phyloP scores from a whole-genome alignment of 2,329 filamentous ascomycete species.

The Penicillium sp. region DNA sequence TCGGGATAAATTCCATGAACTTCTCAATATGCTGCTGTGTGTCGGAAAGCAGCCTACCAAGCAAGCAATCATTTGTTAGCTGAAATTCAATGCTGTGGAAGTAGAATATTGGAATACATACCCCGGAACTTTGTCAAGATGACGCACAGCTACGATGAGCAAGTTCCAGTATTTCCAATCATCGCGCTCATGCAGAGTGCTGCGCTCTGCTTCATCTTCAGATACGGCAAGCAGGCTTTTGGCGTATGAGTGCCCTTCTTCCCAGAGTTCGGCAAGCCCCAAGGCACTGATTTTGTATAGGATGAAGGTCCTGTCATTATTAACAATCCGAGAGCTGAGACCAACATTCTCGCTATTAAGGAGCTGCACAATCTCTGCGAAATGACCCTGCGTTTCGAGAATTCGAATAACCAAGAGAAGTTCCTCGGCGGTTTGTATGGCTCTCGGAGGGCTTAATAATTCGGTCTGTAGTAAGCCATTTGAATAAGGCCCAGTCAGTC shows the following conservation, averaged over 20 bases:
- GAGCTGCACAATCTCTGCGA: slow-evolving; percentile 36
- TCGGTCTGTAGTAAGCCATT: slow-evolving; percentile 30
- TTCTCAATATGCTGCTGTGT: slow-evolving; percentile 28
- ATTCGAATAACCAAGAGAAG: slow-evolving; percentile 39
- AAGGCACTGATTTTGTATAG: slow-evolving; percentile 33
- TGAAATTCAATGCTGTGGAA: neutral
- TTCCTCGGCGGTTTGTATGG: slow-evolving; percentile 42
- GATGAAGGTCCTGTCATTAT: slow-evolving; percentile 39
- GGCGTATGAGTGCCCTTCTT: slow-evolving; percentile 31
- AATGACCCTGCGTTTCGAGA: slow-evolving; percentile 35
- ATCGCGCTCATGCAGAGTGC: slow-evolving; percentile 32
- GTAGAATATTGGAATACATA: slow-evolving; percentile 18
- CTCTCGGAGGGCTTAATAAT: slow-evolving; percentile 34
- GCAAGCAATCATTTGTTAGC: slow-evolving; percentile 1
- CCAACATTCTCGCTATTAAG: slow-evolving; percentile 38
- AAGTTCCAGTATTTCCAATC: slow-evolving; percentile 43
- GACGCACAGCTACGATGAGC: slow-evolving; percentile 29
- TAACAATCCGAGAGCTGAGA: slow-evolving; percentile 35
- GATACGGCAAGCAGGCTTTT: slow-evolving; percentile 31
- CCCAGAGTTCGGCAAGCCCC: slow-evolving; percentile 33
- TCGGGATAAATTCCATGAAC: slow-evolving; percentile 28
- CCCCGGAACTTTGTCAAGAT: slow-evolving; percentile 25
- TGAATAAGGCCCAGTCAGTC: neutral
- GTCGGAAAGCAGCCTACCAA: slow-evolving; percentile 25
- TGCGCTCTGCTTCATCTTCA: slow-evolving; percentile 23